Conservation (phyloP, 1,139 yeast genomes). For the Suhomyces taliae region DNA sequence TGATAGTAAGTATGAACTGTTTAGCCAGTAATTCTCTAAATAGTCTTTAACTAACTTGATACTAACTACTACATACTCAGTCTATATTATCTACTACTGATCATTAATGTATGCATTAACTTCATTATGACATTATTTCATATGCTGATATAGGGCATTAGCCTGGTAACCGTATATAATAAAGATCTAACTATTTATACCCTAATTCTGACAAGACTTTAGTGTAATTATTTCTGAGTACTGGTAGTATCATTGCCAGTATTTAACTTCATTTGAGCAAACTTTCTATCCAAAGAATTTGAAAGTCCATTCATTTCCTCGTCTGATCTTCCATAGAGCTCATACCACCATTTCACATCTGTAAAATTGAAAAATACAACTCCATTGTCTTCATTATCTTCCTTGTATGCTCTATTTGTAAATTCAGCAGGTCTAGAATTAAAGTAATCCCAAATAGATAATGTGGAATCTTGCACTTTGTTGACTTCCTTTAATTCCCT, state of each 20-base stretch:
- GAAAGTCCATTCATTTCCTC: conserved; percentile 75
- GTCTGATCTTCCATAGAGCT: conserved; percentile 72
- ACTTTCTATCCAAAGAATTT: conserved; percentile 43
- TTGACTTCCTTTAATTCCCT: conserved; percentile 46
- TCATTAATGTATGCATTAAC: no score
- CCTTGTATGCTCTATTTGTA: conserved; percentile 47
- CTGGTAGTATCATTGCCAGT: background rate
- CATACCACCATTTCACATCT: conserved; percentile 85
- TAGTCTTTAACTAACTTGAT: no score
- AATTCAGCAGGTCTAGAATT: conserved; percentile 74
- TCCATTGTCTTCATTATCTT: conserved; percentile 40
- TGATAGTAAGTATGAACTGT: no score
- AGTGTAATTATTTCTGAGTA: no score
- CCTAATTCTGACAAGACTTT: no score
- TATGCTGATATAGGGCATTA: no score
- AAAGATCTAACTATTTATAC: no score
- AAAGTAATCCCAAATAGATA: conserved; percentile 94
- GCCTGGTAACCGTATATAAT: no score
- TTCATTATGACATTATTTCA: no score
- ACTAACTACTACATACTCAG: no score
- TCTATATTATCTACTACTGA: no score
- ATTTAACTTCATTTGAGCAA: conserved; percentile 38
- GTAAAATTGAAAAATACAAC: conserved; percentile 68
- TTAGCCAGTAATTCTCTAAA: no score
- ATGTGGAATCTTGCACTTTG: conserved; percentile 48